Base-by-base conservation (phyloP, 176 grass and related monocot genomes). In the Saccharum officinarum region DNA sequence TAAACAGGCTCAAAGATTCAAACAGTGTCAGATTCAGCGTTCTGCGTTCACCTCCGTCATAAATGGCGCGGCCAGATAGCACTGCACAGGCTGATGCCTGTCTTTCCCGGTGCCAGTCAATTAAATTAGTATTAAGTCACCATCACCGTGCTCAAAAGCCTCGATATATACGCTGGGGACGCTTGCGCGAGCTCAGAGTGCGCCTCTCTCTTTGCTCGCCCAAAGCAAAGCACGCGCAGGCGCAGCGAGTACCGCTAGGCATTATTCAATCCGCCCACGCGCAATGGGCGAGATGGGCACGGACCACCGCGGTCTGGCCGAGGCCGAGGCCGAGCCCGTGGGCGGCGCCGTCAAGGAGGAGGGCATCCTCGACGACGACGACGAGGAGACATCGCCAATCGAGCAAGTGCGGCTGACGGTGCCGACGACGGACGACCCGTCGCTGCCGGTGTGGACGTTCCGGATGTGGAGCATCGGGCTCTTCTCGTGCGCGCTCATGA, bases 361-460 rank as follows among this genome's bases (percentile, higher is more conserved):
- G 10, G 36, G 11, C 75, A 3, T 71, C 41, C 28, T 37, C 63
- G 78, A 7, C 14, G 28, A 28, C 28, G 77, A 57, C 10, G 80
- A 64, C 0, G 62, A 61, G 50, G 88, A 97, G 64, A 25, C 66
- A 2, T 98, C 92, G 16, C 87, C 89, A 45, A 54, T 98, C 33
- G 95, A 98, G 92, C 8, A 98, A 89, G 95, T 98, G 9, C 89
- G 89, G 39, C 79, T 95, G 71, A 94, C 93, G 17, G 95, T 95
- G 8, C 79, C 85, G 5, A 34, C 67, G 3, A 87, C 89, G n/a
- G 95, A 98, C 87, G 91, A 98, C 87, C 83, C 92, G 31, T 33
- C 89, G 25, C 82, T 95, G 14, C 95, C 95, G 23, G 95, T 98
- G 89, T 91, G 92, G 95, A 98, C 95, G 71, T 95, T 98, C 91